Evolutionary conservation across 805 yeast genomes (phyloP).

Genomic region (Barnettozyma salicaria): DNA sequence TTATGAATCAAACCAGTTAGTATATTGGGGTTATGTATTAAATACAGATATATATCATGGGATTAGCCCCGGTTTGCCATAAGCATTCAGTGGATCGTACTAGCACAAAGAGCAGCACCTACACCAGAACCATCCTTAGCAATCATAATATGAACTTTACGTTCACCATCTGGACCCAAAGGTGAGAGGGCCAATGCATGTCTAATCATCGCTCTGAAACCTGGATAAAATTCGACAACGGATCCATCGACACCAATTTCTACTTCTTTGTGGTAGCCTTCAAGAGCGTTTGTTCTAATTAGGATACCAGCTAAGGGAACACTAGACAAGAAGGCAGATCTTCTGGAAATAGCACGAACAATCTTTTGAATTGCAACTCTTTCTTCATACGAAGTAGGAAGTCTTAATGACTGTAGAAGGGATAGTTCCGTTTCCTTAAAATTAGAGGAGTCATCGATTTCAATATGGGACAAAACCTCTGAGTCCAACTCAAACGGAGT

Average conservation of each 20-base stretch:
- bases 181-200: constrained; percentile 69
- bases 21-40: no score
- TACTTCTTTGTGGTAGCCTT: constrained; percentile 59
- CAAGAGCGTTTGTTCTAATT: constrained; percentile 58
- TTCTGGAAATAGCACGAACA: constrained; percentile 72
- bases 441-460: constrained; percentile 74
- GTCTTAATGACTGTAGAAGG: constrained; percentile 56
- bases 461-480: constrained; percentile 79
- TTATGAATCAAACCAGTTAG: no score
- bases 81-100: constrained; percentile 6
- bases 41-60: no score
- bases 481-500: constrained; percentile 76
- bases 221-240: constrained; percentile 89
- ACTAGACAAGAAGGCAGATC: constrained; percentile 89
- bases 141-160: constrained; percentile 68
- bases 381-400: constrained; percentile 51
- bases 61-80: no score
- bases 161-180: constrained; percentile 68
- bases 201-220: constrained; percentile 72
- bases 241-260: constrained; percentile 97
- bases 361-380: constrained; percentile 65
- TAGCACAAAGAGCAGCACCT: constrained; percentile 90
- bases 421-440: constrained; percentile 66
- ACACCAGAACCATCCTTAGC: constrained; percentile 97
- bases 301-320: constrained; percentile 84